phyloP scores from a whole-genome alignment of 306 rosid species.

The Crataegus laevigata region DNA sequence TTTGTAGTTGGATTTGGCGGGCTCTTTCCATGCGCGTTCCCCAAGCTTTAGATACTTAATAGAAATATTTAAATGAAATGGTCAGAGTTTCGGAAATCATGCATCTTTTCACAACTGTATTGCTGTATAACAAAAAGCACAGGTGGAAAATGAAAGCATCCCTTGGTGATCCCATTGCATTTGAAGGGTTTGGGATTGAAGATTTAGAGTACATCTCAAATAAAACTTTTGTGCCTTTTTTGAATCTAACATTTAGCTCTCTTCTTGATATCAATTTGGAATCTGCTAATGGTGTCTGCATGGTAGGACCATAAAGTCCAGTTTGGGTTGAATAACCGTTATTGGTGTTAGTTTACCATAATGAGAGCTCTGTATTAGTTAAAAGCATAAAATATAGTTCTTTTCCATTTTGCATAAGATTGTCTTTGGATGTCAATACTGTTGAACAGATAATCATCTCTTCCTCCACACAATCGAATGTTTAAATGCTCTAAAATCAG shows the following conservation, averaged over 20 bases:
- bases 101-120: background rate
- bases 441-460: background rate
- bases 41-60: background rate
- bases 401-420: background rate
- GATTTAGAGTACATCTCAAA: background rate
- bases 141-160: background rate
- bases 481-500: background rate
- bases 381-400: background rate
- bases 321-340: background rate
- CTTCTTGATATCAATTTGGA: background rate
- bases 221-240: background rate
- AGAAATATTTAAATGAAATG: background rate
- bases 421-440: background rate
- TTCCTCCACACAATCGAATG: background rate
- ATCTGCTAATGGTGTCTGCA: background rate
- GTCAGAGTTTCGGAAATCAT: background rate
- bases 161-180: background rate
- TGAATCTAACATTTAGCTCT: background rate
- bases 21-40: background rate
- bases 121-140: background rate
- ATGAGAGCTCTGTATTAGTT: background rate
- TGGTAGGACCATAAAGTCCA: background rate
- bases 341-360: background rate
- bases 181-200: background rate
- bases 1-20: background rate